Conservation (phyloP, 495 filamentous ascomycete species). For the Thozetella sp. region DNA sequence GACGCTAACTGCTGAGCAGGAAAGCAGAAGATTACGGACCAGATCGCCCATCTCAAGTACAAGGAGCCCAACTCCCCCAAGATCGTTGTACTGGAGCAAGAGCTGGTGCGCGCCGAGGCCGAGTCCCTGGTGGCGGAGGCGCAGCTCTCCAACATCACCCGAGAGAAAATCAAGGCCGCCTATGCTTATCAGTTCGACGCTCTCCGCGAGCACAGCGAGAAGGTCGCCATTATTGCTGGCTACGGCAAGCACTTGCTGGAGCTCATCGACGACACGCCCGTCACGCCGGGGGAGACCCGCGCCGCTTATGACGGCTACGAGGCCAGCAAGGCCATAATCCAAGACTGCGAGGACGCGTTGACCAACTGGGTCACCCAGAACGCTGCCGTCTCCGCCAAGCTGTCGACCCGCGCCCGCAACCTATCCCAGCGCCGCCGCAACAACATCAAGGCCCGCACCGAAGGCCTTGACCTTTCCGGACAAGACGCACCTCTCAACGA, state of each 20-base stretch:
- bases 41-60: constrained; percentile 98
- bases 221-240: constrained; percentile 95
- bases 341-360: constrained; percentile 96
- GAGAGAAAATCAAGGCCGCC: constrained; percentile 97
- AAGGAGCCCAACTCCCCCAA: constrained; percentile 98
- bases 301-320: constrained; percentile 98
- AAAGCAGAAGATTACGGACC: constrained; percentile 99
- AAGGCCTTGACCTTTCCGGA: constrained; percentile 75
- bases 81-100: constrained; percentile 97
- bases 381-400: constrained; percentile 81
- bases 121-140: constrained; percentile 98
- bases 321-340: constrained; percentile 97
- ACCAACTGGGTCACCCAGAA: constrained; percentile 95
- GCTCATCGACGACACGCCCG: constrained; percentile 92
- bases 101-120: constrained; percentile 96
- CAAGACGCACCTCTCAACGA: constrained; percentile 86
- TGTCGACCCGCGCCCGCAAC: constrained; percentile 82
- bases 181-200: constrained; percentile 99
- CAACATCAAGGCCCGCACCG: constrained; percentile 62
- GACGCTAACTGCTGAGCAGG: constrained; percentile 47
- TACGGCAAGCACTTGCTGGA: constrained; percentile 97
- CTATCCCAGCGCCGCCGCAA: constrained; percentile 82
- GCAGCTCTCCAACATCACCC: constrained; percentile 97
- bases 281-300: constrained; percentile 96
- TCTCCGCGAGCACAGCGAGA: constrained; percentile 96